A percentile compares a stretch with the other conserved stretches of the same genome.
phyloP scores from a whole-genome alignment of 2,329 filamentous ascomycete genomes.

The Aschersonia sp. region DNA sequence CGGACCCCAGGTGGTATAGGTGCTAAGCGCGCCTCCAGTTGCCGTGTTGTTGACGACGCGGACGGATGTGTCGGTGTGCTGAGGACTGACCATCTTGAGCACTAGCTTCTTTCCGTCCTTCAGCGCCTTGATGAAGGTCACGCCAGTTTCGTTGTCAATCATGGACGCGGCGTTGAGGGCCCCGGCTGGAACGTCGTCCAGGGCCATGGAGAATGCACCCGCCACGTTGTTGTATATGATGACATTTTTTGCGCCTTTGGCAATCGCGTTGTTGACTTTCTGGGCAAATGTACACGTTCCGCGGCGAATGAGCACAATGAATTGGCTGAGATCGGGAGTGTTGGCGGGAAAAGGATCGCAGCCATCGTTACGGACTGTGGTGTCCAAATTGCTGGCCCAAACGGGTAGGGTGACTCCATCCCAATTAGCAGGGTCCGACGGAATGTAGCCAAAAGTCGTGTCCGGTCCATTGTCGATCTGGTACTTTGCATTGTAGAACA shows the following conservation, averaged over 20 bases:
- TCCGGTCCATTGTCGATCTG: conserved; percentile 18
- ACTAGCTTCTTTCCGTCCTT: conserved; percentile 26
- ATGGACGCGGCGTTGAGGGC: conserved; percentile 23
- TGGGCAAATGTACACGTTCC: conserved; percentile 40
- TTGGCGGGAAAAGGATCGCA: conserved; percentile 36
- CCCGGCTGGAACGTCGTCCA: conserved; percentile 12
- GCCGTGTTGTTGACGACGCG: conserved; percentile 13
- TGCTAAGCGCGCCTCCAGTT: conserved; percentile 36
- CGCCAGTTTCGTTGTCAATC: conserved; percentile 25
- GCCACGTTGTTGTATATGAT: conserved; percentile 43
- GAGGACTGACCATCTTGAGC: conserved; percentile 27
- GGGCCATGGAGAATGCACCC: conserved; percentile 19
- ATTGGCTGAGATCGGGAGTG: conserved; percentile 40
- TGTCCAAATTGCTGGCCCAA: conserved; percentile 34
- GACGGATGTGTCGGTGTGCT: conserved; percentile 15
- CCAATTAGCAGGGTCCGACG: conserved; percentile 27
- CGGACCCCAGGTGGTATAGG: conserved; percentile 45
- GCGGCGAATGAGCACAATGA: conserved; percentile 45
- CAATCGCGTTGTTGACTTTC: conserved; percentile 38
- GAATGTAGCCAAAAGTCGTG: conserved; percentile 26
- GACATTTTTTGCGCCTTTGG: conserved; percentile 43
- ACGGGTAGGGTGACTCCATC: conserved; percentile 30
- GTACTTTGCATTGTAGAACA: conserved; percentile 28
- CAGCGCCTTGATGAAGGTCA: conserved; percentile 27
- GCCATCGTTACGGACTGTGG: conserved; percentile 29